Conservation (phyloP, 2,329 filamentous ascomycete species). For the Pseudogymnoascus sp. region DNA sequence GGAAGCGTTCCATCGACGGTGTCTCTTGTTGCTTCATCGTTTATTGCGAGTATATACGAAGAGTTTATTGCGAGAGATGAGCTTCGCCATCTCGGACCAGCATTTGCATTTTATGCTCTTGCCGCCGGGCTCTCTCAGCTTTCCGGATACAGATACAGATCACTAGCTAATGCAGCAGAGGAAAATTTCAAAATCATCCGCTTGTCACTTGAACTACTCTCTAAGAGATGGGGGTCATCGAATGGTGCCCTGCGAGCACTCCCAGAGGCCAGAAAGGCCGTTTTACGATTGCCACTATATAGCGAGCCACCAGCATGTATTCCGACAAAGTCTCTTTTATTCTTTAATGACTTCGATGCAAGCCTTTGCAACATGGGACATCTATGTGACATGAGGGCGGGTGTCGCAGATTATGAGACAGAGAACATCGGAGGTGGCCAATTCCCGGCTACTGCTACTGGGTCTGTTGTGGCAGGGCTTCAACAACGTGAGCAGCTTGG, state of each 20-base stretch:
- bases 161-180: constrained; percentile 1
- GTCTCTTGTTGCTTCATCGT: constrained; percentile 6
- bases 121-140: constrained; percentile 6
- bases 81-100: constrained; percentile 5
- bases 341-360: constrained; percentile 7
- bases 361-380: constrained; percentile 6
- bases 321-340: neutral
- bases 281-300: neutral
- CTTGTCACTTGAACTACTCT: constrained; percentile 4
- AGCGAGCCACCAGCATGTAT: constrained; percentile 2
- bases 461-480: neutral
- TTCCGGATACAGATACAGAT: constrained; percentile 8
- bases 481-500: neutral
- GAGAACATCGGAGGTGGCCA: neutral
- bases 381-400: neutral
- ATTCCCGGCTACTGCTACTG: neutral
- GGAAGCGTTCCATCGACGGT: neutral
- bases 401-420: neutral
- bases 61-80: constrained; percentile 9
- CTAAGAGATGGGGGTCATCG: constrained; percentile 6
- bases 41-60: constrained; percentile 2
- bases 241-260: constrained; percentile 7
- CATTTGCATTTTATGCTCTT: constrained; percentile 7
- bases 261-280: constrained; percentile 4
- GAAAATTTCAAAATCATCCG: constrained; percentile 9